Evolutionary conservation across 805 yeast genomes (phyloP), one percentile per base, ranked within the genome.

Genomic region (Clavispora carvajalis): DNA sequence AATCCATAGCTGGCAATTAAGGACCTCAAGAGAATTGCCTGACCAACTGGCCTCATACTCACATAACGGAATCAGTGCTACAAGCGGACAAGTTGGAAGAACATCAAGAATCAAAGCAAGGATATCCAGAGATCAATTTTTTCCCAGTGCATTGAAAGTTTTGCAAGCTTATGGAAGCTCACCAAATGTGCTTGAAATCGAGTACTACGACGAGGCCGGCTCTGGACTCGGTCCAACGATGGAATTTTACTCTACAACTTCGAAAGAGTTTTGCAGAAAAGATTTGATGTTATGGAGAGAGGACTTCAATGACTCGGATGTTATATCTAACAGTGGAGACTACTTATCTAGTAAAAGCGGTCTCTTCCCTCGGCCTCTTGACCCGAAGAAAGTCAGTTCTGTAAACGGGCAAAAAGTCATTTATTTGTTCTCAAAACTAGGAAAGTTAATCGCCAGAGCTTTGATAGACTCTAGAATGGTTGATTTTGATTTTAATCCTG

Each of bases 171-270:
- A 87, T 57, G 95, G 93, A 0, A 64, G 85, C 0, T 73, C 82
- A n/a, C 89, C 96, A 1, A 83, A 88, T 22, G 69, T 85, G 4
- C 63, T 91, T 17, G 98, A 91, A 52, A 80, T 93, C 41, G 96
- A 90, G 57, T 91, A 85, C 53, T 79, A 74, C 47, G 89, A 83
- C 48, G 99, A 91, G 58, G 96, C 75, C 6, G 99, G 98, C n/a
- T 82, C 96, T 0, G 99, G 99, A 0, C 65, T 89, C 34, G 99
- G 99, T 0, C 99, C 99, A 3, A 91, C 99, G 0, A 68, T 90
- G 47, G 99, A 91, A 60, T 91, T 93, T 55, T 91, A 88, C 55
- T 80, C 97, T 0, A 67, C 73, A 12, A 88, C 86, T 2, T 88
- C 96, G 0, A 77, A 71, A 41, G 89, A 82, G 47, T 88, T 91